phyloP scores from a whole-genome alignment of 2,329 filamentous ascomycete genomes.

The Fusarium sp. region DNA sequence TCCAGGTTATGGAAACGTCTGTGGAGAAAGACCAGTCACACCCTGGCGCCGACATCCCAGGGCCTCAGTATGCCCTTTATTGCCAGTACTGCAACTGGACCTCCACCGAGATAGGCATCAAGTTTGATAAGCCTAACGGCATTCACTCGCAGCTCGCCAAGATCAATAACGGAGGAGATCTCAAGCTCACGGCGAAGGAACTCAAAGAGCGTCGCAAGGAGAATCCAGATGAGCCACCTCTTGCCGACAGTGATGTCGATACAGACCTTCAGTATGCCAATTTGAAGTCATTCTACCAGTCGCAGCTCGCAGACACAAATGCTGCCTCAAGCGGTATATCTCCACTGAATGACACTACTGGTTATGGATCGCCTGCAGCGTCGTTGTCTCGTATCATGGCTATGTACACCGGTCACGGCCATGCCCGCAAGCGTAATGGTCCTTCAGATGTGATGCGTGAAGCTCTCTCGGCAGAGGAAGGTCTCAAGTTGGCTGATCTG shows the following conservation, averaged over 20 bases:
- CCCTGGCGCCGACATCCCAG: slow-evolving; percentile 53
- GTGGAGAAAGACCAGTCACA: slow-evolving; percentile 54
- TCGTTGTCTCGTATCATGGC: slow-evolving; percentile 89
- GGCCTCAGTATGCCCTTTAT: slow-evolving; percentile 72
- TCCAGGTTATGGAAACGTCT: slow-evolving; percentile 77
- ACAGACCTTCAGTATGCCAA: slow-evolving; percentile 78
- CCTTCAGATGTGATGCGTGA: slow-evolving; percentile 83
- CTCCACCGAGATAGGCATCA: slow-evolving; percentile 87
- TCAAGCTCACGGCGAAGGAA: slow-evolving; percentile 61
- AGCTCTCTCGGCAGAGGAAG: slow-evolving; percentile 75
- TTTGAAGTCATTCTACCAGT: slow-evolving; percentile 83
- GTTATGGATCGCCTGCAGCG: slow-evolving; percentile 80
- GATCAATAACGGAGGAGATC: slow-evolving; percentile 70
- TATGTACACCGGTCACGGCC: slow-evolving; percentile 77
- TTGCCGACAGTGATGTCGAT: slow-evolving; percentile 62
- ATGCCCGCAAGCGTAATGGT: slow-evolving; percentile 72
- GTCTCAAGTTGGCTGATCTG: slow-evolving; percentile 70
- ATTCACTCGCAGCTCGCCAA: slow-evolving; percentile 83
- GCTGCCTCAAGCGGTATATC: slow-evolving; percentile 61
- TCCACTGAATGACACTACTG: slow-evolving; percentile 50
- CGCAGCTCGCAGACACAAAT: slow-evolving; percentile 75
- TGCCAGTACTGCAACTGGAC: slow-evolving; percentile 96
- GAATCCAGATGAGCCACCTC: slow-evolving; percentile 50
- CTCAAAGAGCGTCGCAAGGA: slow-evolving; percentile 64
- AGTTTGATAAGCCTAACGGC: slow-evolving; percentile 88